phyloP scores from a whole-genome alignment of 129 eudicot genomes.

The Deinandra increscens region DNA sequence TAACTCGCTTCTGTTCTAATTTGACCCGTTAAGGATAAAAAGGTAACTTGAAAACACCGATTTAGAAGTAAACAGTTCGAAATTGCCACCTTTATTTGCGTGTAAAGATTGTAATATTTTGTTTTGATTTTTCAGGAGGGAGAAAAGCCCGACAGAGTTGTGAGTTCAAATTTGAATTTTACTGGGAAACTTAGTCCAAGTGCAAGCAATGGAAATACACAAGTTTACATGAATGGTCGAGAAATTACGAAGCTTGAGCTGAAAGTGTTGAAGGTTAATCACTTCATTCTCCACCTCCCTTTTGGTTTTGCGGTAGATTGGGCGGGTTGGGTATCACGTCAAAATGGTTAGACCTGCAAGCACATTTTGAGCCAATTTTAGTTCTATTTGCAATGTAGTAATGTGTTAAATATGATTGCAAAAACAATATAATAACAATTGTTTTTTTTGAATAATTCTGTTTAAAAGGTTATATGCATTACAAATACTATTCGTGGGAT shows the following conservation, averaged over 20 bases:
- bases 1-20: not conserved
- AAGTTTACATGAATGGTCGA: conserved; percentile 47
- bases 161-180: conserved; percentile 44
- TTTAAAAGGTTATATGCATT: not conserved
- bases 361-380: not conserved
- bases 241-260: conserved; percentile 49
- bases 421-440: not conserved
- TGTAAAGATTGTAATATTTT: not conserved
- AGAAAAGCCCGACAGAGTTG: conserved; percentile 50
- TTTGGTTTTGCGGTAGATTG: not conserved
- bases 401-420: not conserved
- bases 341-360: not conserved
- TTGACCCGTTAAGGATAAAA: not conserved
- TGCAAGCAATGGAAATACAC: conserved; percentile 52
- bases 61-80: not conserved
- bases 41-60: not conserved
- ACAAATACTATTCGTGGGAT: not conserved
- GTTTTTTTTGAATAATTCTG: not conserved
- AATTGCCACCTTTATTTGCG: not conserved
- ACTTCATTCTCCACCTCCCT: not conserved
- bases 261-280: conserved; percentile 42
- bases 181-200: conserved; percentile 41
- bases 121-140: conserved; percentile 35
- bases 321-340: not conserved
- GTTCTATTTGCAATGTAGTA: not conserved